These are phyloP conservation scores for Corymbia calophylla DNA, from an alignment of 441 rosid genomes.

Conservation along the genomic window DNA sequence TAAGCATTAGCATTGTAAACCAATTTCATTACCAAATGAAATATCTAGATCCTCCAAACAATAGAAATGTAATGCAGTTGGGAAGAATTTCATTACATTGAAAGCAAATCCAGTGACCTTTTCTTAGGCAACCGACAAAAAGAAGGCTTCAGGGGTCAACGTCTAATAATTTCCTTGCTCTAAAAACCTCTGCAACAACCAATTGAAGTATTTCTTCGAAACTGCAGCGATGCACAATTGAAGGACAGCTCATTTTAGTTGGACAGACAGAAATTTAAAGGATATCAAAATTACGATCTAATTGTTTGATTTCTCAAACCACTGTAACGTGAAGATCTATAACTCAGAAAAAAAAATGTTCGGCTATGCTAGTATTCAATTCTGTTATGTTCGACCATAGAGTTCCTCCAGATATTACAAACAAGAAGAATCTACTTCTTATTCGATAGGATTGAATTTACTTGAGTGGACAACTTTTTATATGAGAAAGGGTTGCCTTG, in stretches of 20 bases:
- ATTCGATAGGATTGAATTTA: neutral
- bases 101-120: neutral
- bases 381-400: neutral
- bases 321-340: neutral
- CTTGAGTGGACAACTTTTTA: neutral
- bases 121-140: neutral
- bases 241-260: neutral
- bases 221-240: neutral
- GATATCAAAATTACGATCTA: neutral
- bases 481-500: neutral
- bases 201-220: neutral
- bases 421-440: neutral
- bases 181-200: neutral
- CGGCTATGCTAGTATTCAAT: neutral
- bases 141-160: neutral
- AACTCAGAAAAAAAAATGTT: neutral
- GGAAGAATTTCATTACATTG: neutral
- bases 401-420: neutral
- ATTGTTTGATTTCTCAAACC: neutral
- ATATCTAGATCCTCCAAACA: neutral
- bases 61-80: neutral
- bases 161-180: neutral
- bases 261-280: neutral
- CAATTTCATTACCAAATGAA: neutral
- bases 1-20: neutral